These are phyloP conservation scores for Tothia fuscella DNA, from an alignment of 2,329 filamentous ascomycete genomes.

Conservation along the genomic window DNA sequence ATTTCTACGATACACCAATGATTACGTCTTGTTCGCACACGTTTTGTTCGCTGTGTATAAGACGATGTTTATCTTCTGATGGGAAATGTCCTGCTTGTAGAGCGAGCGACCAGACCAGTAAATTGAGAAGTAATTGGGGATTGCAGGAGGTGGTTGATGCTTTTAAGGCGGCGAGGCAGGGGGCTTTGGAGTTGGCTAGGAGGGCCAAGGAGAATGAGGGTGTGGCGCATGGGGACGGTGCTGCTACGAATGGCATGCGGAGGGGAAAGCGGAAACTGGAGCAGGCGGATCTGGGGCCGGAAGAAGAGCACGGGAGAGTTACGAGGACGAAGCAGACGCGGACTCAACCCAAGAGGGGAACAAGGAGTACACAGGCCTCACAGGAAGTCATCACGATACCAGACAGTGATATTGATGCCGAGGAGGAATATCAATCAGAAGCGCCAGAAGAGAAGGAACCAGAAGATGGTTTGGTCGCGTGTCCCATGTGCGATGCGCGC, in stretches of 20 bases:
- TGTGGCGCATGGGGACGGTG: slow-evolving; percentile 18
- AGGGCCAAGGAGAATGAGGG: slow-evolving; percentile 22
- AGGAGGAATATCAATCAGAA: slow-evolving; percentile 21
- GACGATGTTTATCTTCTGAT: slow-evolving; percentile 68
- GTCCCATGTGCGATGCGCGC: slow-evolving; percentile 65
- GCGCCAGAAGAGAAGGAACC: slow-evolving; percentile 11
- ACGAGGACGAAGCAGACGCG: slow-evolving; percentile 25
- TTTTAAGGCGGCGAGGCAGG: slow-evolving; percentile 55
- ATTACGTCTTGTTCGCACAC: slow-evolving; percentile 91
- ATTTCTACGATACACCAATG: slow-evolving; percentile 91
- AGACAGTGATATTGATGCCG: slow-evolving; percentile 27
- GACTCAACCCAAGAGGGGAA: slow-evolving; percentile 24
- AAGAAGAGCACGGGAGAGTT: no score
- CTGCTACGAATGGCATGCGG: slow-evolving; percentile 18
- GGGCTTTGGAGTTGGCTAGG: slow-evolving; percentile 53
- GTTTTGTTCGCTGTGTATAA: slow-evolving; percentile 93
- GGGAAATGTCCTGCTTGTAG: slow-evolving; percentile 83
- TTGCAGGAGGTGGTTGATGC: slow-evolving; percentile 74
- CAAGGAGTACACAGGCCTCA: slow-evolving; percentile 18
- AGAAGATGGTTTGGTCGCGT: slow-evolving; percentile 68
- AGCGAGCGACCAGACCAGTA: slow-evolving; percentile 66
- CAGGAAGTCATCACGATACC: slow-evolving; percentile 16
- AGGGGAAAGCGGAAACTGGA: slow-evolving; percentile 10
- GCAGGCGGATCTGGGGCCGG: slow-evolving; percentile 11
- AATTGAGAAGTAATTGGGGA: slow-evolving; percentile 71